Evolutionary conservation across 225 moss, liverwort and hornwort genomes (phyloP), one percentile per base, ranked within the genome.

Genomic region (Polytrichum commune): DNA sequence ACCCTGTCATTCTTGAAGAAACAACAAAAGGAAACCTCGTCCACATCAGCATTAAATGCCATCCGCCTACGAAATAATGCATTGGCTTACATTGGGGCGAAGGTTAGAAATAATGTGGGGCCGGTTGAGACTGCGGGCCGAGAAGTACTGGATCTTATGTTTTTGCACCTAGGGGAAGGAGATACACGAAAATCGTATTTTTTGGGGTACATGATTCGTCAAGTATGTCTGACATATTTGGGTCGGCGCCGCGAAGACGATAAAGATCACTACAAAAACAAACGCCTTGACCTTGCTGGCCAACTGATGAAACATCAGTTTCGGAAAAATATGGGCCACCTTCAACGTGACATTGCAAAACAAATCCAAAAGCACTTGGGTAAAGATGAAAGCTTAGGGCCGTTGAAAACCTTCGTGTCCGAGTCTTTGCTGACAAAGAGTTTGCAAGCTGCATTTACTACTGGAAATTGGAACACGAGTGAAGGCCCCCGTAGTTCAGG

Each of bases 251-350:
- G 75, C 7, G 73, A 60, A 46, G 89, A 90, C 4, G 92, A 94
- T 33, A 88, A 75, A 56, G 97, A 97, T 55, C 89, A 97, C 63
- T 90, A 94, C 66, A 92, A 91, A 53, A 92, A 97, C 80, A 87
- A 94, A 77, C 88, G 97, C 5, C 69, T 97, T 25, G 97, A 97
- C 72, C 89, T 91, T n/a, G 86, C 97, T 27, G 97, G 97, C 18
- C 89, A 94, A 71, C 80, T 97, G 23, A 60, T 97, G 19, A 73
- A 83, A 27, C 97, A 94, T 73, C 94, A 97, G 60, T 86, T 97
- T 56, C 86, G 94, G 74, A 85, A 81, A 66, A 78, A 90, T 0
- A 91, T 97, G 89, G 54, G 85, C 7, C 89, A 88, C 53, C 75
- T 91, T 20, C 84, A 91, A 57, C 86, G 89, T 68, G 89, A 91